Evolutionary conservation across 2,329 filamentous ascomycete species (phyloP).

Genomic region (Aciculosporium take): DNA sequence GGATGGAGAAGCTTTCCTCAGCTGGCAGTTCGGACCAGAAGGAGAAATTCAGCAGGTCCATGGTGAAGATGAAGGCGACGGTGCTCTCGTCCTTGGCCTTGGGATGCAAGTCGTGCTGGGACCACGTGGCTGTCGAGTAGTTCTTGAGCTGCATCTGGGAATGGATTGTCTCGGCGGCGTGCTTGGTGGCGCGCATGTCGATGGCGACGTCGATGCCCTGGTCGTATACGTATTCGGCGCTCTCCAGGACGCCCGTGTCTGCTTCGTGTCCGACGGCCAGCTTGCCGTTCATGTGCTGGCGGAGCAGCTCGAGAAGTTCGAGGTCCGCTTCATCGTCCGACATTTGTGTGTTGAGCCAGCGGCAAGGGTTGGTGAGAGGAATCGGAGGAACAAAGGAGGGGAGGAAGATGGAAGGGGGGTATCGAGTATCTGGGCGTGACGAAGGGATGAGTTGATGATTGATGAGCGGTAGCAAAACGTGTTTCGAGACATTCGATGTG

Average conservation of each 20-base stretch:
- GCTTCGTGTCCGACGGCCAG: conserved; percentile 41
- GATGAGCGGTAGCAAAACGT: not conserved
- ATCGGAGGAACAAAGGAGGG: not conserved
- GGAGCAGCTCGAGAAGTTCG: conserved; percentile 74
- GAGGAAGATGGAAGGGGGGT: not conserved
- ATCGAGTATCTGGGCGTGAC: not conserved
- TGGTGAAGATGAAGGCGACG: conserved; percentile 87
- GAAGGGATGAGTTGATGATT: not conserved
- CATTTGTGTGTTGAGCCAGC: conserved; percentile 26
- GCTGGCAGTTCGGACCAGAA: conserved; percentile 74
- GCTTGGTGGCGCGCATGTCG: conserved; percentile 68
- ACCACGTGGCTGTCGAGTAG: conserved; percentile 79
- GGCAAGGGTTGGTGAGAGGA: too few relatives aligned
- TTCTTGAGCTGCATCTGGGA: conserved; percentile 66
- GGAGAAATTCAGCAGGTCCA: conserved; percentile 93
- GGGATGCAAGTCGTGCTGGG: conserved; percentile 79
- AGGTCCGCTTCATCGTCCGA: conserved; percentile 85
- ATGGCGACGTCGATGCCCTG: conserved; percentile 88
- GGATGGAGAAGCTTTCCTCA: conserved; percentile 64
- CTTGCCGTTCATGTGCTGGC: conserved; percentile 58
- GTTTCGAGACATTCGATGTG: not conserved
- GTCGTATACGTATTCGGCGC: conserved; percentile 77
- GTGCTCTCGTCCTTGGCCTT: conserved; percentile 65
- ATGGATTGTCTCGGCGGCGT: conserved; percentile 67
- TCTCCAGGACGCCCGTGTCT: conserved; percentile 69